Percentiles rank a stretch among this genome's conserved stretches.
Conservation (phyloP, 2,329 filamentous ascomycete genomes). For the Alternaria consortialis region DNA sequence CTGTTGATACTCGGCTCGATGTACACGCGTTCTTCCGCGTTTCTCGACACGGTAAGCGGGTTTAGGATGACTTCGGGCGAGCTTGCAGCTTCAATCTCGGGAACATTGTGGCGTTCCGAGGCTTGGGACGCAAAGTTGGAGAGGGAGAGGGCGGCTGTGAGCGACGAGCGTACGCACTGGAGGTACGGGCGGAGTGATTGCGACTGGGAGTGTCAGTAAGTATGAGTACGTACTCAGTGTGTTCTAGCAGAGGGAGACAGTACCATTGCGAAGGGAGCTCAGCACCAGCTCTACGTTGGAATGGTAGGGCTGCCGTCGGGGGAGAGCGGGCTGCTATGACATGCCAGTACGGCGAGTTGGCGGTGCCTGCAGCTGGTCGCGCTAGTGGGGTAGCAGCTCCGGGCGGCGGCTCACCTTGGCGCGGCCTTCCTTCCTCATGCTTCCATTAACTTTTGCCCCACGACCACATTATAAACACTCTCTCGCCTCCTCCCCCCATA, state of each 20-base stretch:
- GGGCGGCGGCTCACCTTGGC: conserved; percentile 24
- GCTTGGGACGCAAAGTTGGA: conserved; percentile 98
- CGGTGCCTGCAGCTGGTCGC: conserved; percentile 37
- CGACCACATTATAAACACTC: conserved; percentile 31
- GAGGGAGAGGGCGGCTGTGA: conserved; percentile 91
- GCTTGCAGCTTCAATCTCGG: conserved; percentile 91
- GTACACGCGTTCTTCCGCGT: conserved; percentile 95
- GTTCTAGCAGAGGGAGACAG: background rate
- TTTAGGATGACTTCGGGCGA: conserved; percentile 95
- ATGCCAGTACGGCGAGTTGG: conserved; percentile 40
- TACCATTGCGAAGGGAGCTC: conserved; percentile 44
- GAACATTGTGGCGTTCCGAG: conserved; percentile 96
- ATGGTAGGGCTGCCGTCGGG: conserved; percentile 27
- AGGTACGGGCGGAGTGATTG: conserved; percentile 97
- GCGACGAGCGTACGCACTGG: conserved; percentile 91
- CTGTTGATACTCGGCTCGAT: conserved; percentile 98
- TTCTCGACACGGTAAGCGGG: conserved; percentile 87
- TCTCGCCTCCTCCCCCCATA: conserved; percentile 18
- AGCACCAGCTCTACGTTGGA: conserved; percentile 28
- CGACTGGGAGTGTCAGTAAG: conserved; percentile 66
- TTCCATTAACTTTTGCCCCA: conserved; percentile 45
- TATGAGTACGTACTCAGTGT: conserved; percentile 7
- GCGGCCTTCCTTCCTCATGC: conserved; percentile 38
- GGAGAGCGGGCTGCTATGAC: conserved; percentile 39
- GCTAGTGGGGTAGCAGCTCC: conserved; percentile 39